phyloP scores from a whole-genome alignment of 352 stramenopile species.

The Phytophthora citricola region DNA sequence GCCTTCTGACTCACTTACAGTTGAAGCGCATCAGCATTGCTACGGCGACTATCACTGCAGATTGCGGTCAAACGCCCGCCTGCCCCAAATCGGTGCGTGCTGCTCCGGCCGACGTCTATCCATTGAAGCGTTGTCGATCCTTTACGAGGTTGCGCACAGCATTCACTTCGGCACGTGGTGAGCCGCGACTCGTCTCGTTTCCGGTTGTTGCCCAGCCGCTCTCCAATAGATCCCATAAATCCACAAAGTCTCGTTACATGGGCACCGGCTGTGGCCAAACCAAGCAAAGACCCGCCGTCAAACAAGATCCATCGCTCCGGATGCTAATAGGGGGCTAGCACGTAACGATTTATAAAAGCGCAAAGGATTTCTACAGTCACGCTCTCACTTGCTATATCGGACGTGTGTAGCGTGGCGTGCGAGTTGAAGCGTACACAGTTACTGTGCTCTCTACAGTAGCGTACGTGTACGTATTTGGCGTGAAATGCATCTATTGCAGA shows the following conservation, averaged over 20 bases:
- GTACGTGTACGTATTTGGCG: background rate
- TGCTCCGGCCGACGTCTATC: constrained; percentile 21
- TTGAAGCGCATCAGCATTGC: constrained; percentile 21
- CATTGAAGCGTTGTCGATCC: constrained; percentile 25
- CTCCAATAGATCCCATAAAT: constrained; percentile 4
- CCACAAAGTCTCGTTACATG: constrained; percentile 30
- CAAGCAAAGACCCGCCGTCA: background rate
- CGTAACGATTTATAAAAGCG: constrained; percentile 9
- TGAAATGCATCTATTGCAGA: background rate
- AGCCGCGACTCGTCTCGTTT: constrained; percentile 31
- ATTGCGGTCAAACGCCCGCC: constrained; percentile 23
- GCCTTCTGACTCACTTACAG: constrained; percentile 27
- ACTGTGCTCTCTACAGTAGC: constrained; percentile 12
- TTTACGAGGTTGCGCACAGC: constrained; percentile 28
- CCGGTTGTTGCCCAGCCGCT: constrained; percentile 14
- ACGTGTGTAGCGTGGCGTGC: too few species aligned
- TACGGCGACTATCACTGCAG: constrained; percentile 5
- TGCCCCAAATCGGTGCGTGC: constrained; percentile 30
- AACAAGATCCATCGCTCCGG: constrained; percentile 13
- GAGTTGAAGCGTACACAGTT: background rate
- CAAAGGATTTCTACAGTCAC: constrained; percentile 33
- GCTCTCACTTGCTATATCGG: background rate
- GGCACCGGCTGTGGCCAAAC: constrained; percentile 10
- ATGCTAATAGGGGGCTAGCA: background rate
- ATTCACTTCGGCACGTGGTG: constrained; percentile 19